Evolutionary conservation across 371 early-diverging fungal genomes (phyloP).

Genomic region (Saksenaea vasiformis): DNA sequence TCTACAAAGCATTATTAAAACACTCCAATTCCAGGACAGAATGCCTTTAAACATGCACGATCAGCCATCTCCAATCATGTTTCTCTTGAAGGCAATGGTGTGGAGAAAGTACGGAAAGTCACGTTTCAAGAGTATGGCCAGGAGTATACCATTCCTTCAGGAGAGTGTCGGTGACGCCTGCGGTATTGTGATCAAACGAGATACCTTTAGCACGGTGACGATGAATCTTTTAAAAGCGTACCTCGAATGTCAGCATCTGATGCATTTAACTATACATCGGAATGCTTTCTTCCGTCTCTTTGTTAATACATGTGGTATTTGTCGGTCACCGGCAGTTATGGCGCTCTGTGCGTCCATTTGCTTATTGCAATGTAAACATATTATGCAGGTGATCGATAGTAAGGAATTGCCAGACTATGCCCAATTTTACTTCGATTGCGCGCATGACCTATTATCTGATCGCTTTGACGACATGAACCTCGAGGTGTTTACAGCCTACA

Average conservation of each 20-base stretch:
- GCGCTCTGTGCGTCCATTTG: conserved; percentile 15
- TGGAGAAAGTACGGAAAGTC: conserved; percentile 40
- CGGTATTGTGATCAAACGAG: neutral
- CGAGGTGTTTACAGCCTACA: conserved; percentile 26
- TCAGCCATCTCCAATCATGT: neutral
- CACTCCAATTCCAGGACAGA: conserved; percentile 21
- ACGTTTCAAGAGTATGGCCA: conserved; percentile 23
- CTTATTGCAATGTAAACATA: conserved; percentile 7
- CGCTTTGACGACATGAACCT: conserved; percentile 36
- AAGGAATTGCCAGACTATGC: conserved; percentile 18
- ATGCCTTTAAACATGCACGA: conserved; percentile 12
- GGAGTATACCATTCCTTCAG: conserved; percentile 9
- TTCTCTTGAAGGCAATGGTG: conserved; percentile 14
- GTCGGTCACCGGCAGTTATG: conserved; percentile 13
- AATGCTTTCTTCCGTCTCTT: conserved; percentile 9
- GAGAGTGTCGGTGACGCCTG: neutral
- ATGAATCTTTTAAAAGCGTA: conserved; percentile 7
- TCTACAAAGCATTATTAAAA: conserved; percentile 21
- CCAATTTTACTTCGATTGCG: conserved; percentile 31
- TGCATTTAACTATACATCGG: conserved; percentile 9
- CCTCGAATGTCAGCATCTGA: conserved; percentile 1
- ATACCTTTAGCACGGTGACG: neutral
- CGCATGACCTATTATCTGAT: conserved; percentile 30
- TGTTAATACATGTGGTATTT: neutral
- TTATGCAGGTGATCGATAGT: neutral